Conservation (phyloP, 805 yeast species). For the Lachancea sp. region DNA sequence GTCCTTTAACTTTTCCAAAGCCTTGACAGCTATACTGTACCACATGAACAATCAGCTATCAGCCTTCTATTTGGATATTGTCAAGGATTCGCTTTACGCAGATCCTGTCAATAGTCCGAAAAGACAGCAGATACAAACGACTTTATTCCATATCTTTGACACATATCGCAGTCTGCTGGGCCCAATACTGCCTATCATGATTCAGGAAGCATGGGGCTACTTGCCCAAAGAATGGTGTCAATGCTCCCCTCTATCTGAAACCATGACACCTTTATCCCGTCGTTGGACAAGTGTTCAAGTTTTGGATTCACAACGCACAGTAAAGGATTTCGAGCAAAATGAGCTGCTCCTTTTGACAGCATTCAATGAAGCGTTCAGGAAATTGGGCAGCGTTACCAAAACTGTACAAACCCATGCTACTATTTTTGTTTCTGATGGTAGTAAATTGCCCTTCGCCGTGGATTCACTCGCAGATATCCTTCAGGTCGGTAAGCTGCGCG, state of each 20-base stretch:
- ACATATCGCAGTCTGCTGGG: slow-evolving; percentile 62
- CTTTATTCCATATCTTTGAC: slow-evolving; percentile 50
- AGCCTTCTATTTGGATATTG: slow-evolving; percentile 76
- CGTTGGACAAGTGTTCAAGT: slow-evolving; percentile 5
- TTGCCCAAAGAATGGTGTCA: slow-evolving; percentile 34
- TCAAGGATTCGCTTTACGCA: slow-evolving; percentile 81
- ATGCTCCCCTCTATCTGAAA: too few species aligned
- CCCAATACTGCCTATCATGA: slow-evolving; percentile 76
- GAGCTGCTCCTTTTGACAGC: slow-evolving; percentile 18
- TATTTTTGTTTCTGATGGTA: slow-evolving; percentile 9
- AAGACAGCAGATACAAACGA: slow-evolving; percentile 49
- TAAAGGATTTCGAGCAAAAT: slow-evolving; percentile 13
- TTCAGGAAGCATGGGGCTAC: slow-evolving; percentile 84
- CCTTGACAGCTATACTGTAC: slow-evolving; percentile 58
- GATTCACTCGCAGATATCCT: slow-evolving; percentile 52
- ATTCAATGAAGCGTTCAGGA: slow-evolving; percentile 18
- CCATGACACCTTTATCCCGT: slow-evolving; percentile 14
- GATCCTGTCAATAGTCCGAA: slow-evolving; percentile 41
- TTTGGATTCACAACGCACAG: background rate
- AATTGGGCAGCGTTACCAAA: slow-evolving; percentile 23
- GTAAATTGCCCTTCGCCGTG: slow-evolving; percentile 19
- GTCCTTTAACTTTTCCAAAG: slow-evolving; percentile 59
- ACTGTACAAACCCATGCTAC: slow-evolving; percentile 29
- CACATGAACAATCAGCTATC: slow-evolving; percentile 74
- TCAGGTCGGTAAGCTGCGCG: slow-evolving; percentile 49